phyloP scores from a whole-genome alignment of 2,329 filamentous ascomycete genomes.

The Cordyceps cicadae region DNA sequence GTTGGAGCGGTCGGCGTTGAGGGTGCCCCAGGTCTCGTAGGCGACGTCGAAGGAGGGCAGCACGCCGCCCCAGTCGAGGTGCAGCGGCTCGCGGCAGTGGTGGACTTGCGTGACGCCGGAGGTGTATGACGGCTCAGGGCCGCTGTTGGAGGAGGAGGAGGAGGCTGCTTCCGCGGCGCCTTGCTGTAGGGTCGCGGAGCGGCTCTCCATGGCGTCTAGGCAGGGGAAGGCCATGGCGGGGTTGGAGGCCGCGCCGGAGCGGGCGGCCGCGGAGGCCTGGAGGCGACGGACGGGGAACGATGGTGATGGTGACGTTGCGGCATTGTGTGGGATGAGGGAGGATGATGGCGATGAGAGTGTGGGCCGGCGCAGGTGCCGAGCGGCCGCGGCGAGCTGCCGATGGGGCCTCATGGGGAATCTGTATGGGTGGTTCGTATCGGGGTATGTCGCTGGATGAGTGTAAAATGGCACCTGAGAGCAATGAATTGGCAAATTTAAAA shows the following conservation, averaged over 20 bases:
- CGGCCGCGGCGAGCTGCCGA: conserved; percentile 9
- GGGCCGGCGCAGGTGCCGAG: conserved; percentile 6
- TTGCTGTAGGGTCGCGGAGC: conserved; percentile 57
- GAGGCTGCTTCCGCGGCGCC: not conserved
- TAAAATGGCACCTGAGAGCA: not conserved
- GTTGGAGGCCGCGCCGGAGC: conserved; percentile 52
- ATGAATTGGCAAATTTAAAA: not conserved
- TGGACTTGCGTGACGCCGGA: conserved; percentile 75
- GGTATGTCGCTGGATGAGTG: no score
- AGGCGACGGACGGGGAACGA: not conserved
- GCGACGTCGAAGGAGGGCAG: conserved; percentile 82
- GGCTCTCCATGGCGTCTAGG: conserved; percentile 73
- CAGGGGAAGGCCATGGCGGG: conserved; percentile 85
- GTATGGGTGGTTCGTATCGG: no score
- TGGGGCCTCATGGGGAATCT: conserved; percentile 8
- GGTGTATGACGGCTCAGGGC: conserved; percentile 91
- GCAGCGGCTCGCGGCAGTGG: conserved; percentile 62
- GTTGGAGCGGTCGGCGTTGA: conserved; percentile 77
- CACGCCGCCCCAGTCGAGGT: conserved; percentile 93
- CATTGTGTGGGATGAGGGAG: not conserved
- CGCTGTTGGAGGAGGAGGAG: conserved; percentile 58
- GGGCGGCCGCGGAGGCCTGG: conserved; percentile 11
- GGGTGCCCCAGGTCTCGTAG: conserved; percentile 82
- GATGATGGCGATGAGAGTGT: not conserved
- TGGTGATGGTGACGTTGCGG: not conserved